Base-by-base conservation (phyloP, 768 basidiomycete species). In the Mrakia gelida region DNA sequence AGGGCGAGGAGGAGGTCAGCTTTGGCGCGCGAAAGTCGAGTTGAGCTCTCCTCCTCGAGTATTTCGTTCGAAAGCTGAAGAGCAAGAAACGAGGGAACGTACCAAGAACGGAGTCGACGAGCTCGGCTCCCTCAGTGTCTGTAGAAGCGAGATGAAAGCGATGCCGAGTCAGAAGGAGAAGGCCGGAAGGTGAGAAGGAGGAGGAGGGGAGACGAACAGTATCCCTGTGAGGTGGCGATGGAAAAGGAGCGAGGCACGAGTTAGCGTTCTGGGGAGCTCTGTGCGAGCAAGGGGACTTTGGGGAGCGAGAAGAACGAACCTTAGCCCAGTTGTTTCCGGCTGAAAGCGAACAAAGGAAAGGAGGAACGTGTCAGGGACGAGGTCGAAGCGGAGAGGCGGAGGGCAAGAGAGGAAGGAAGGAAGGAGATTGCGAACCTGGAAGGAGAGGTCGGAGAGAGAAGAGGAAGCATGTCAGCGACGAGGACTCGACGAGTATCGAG, bases 101-200 rank as follows among this genome's bases (percentile, higher is more conserved):
- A 73, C 72, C 77, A 28, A 78, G 79, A 71, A 86, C 81, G 26
- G 79, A 75, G 77, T 87, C 86, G 63, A 94, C 89, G 4, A 98
- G 88, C 83, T 98, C 95, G 52, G 95, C 95, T 79, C 95, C 77
- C 67, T 73, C 77, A 28, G 77, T 73, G 71, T 73, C 77, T 78
- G 73, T 41, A 52, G 0, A 62, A 73, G 23, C 49, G 18, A 45
- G 30, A 71, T 9, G 45, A 21, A 41, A 38, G 6, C 3, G 23
- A 26, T 34, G 18, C 23, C 38, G 26, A 7, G 38, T 41, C 67
- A 26, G 45, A 7, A 73, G 32, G 52, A 41, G 21, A 11, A 10
- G 13, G 49, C 15, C 18, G 26, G 52, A 52, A 71, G n/a, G 56
- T 23, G 28, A 18, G 23, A 11, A 28, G 28, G 18, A 32, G 49